Evolutionary conservation across 169 alveolate species (phyloP).

Genomic region (Eimeria praecox): DNA sequence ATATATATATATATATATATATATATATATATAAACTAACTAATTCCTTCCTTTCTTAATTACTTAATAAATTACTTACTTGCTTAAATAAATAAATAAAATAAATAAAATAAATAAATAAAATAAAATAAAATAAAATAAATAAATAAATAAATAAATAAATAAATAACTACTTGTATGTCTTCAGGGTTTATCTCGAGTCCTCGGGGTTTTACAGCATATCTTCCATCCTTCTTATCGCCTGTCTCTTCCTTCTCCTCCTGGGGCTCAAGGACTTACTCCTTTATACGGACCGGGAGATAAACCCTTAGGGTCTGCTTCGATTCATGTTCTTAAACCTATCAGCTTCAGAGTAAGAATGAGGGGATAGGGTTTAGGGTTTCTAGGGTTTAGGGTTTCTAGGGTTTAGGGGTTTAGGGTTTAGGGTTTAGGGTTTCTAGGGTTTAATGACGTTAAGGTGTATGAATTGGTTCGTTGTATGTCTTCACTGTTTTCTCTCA

Average conservation of each 20-base stretch:
- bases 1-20: too few species aligned
- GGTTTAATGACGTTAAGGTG: too few species aligned
- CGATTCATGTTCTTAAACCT: slow-evolving; percentile 32
- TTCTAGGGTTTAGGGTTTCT: too few species aligned
- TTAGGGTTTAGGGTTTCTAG: too few species aligned
- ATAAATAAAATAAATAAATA: too few species aligned
- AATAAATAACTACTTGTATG: too few species aligned
- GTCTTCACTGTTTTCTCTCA: too few species aligned
- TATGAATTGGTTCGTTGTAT: too few species aligned
- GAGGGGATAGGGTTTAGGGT: slow-evolving; percentile 12
- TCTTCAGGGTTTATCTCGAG: slow-evolving; percentile 42
- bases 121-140: too few species aligned
- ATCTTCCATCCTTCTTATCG: background rate
- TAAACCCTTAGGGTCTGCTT: slow-evolving; percentile 71
- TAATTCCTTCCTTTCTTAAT: background rate
- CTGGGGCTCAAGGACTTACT: background rate
- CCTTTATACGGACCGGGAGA: slow-evolving; percentile 66
- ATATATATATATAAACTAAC: too few species aligned
- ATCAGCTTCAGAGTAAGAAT: slow-evolving; percentile 51
- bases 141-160: too few species aligned
- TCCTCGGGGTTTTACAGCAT: slow-evolving; percentile 8
- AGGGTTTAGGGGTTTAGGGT: background rate
- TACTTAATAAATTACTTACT: background rate
- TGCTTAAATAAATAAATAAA: too few species aligned
- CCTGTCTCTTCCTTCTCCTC: background rate